Conservation (phyloP, 495 filamentous ascomycete genomes). For the Penicillium daleae region DNA sequence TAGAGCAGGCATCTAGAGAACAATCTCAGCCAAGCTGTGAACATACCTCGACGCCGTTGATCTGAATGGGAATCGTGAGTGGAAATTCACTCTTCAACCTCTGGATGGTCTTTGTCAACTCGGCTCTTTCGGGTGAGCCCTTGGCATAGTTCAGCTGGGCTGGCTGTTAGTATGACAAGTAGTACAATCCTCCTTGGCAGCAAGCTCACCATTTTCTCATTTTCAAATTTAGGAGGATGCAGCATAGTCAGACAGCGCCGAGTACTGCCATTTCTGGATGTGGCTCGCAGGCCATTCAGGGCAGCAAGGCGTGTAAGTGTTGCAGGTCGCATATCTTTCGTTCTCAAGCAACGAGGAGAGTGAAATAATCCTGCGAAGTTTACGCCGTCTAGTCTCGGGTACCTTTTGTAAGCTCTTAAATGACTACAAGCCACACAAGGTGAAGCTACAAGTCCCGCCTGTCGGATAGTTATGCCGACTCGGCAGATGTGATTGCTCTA, state of each 20-base stretch:
- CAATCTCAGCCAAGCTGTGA: background rate
- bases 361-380: background rate
- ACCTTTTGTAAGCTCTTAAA: background rate
- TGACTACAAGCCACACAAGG: background rate
- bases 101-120: slow-evolving; percentile 31
- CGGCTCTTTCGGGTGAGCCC: slow-evolving; percentile 32
- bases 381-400: background rate
- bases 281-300: slow-evolving; percentile 7
- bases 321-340: slow-evolving; percentile 17
- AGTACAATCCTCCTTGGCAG: background rate
- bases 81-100: slow-evolving; percentile 34
- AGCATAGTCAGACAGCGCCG: slow-evolving; percentile 28
- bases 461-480: slow-evolving; percentile 13
- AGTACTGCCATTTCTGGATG: slow-evolving; percentile 4
- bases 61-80: slow-evolving; percentile 32
- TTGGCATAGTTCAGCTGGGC: slow-evolving; percentile 36
- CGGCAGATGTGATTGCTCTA: background rate
- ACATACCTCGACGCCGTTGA: slow-evolving; percentile 33
- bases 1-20: background rate
- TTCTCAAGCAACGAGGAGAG: background rate
- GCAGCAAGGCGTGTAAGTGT: slow-evolving; percentile 15
- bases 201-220: slow-evolving; percentile 33
- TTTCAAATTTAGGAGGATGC: slow-evolving; percentile 37
- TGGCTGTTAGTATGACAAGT: background rate
- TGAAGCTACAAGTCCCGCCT: background rate